These are phyloP conservation scores for Solanum habrochaites DNA, from an alignment of 257 asterid genomes.

Conservation along the genomic window DNA sequence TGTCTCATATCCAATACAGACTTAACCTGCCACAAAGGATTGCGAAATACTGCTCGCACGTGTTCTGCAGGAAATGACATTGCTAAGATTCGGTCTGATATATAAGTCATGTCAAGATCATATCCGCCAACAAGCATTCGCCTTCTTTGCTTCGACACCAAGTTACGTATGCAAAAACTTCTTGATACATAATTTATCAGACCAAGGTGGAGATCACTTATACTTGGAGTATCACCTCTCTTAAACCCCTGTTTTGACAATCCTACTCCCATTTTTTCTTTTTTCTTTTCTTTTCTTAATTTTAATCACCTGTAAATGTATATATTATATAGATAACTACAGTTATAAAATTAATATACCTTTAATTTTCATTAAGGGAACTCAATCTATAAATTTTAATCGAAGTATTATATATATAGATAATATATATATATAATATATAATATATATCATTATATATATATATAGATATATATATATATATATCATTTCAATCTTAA, in stretches of 20 bases:
- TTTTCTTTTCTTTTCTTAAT: no score
- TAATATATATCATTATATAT: no score
- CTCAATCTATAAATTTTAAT: background rate
- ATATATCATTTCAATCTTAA: background rate
- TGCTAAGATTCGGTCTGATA: constrained; percentile 53
- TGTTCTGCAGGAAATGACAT: constrained; percentile 84
- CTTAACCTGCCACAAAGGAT: constrained; percentile 86
- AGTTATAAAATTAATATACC: background rate
- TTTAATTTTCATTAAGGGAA: background rate
- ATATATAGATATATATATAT: no score
- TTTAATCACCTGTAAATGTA: background rate
- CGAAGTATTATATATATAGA: no score
- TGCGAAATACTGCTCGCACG: constrained; percentile 69
- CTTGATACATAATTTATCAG: constrained; percentile 31
- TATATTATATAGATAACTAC: no score
- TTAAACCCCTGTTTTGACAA: constrained; percentile 29
- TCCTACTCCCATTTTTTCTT: constrained; percentile 45
- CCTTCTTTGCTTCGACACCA: constrained; percentile 65
- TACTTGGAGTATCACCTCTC: background rate
- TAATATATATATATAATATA: no score
- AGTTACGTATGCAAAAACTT: constrained; percentile 44
- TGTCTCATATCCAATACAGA: constrained; percentile 68
- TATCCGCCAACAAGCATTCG: constrained; percentile 74
- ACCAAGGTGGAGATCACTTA: constrained; percentile 11
- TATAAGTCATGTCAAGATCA: constrained; percentile 83